These are phyloP conservation scores for Metschnikowia gruessii DNA, from an alignment of 805 yeast genomes.

Conservation along the genomic window DNA sequence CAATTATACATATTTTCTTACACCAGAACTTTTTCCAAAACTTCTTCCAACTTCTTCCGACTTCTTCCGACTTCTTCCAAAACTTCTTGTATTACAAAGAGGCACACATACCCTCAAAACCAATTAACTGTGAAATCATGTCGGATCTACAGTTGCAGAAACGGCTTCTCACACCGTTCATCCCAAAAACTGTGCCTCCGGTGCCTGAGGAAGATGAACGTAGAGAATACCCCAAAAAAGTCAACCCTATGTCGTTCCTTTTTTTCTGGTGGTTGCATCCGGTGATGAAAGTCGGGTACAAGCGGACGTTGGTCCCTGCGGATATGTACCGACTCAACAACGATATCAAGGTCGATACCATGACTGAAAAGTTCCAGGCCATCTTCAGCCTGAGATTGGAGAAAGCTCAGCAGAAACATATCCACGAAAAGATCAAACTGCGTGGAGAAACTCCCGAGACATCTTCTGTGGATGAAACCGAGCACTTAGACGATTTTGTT, in stretches of 20 bases:
- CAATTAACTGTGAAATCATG: neutral
- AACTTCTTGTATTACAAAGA: no score
- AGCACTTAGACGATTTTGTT: constrained; percentile 32
- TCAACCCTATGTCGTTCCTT: constrained; percentile 39
- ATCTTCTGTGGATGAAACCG: constrained; percentile 19
- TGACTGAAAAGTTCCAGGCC: constrained; percentile 27
- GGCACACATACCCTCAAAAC: neutral
- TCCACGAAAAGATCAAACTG: constrained; percentile 26
- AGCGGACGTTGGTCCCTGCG: constrained; percentile 62
- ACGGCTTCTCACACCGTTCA: constrained; percentile 33
- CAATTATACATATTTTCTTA: no score
- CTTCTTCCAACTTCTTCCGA: no score
- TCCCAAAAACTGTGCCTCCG: constrained; percentile 43
- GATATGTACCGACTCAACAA: constrained; percentile 50
- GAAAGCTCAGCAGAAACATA: constrained; percentile 19
- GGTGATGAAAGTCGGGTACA: constrained; percentile 62
- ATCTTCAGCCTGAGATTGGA: constrained; percentile 7
- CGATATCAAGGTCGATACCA: constrained; percentile 31
- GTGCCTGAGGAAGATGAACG: constrained; percentile 53
- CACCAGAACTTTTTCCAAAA: no score
- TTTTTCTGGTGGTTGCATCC: constrained; percentile 72
- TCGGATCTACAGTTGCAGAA: constrained; percentile 26
- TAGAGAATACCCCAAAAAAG: constrained; percentile 41
- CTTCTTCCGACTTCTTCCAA: no score
- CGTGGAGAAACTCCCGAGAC: constrained; percentile 23